A percentile compares a stretch with the other conserved stretches of the same genome.
Conservation (phyloP, 208 protist species). For the Trypanosoma theileri region DNA sequence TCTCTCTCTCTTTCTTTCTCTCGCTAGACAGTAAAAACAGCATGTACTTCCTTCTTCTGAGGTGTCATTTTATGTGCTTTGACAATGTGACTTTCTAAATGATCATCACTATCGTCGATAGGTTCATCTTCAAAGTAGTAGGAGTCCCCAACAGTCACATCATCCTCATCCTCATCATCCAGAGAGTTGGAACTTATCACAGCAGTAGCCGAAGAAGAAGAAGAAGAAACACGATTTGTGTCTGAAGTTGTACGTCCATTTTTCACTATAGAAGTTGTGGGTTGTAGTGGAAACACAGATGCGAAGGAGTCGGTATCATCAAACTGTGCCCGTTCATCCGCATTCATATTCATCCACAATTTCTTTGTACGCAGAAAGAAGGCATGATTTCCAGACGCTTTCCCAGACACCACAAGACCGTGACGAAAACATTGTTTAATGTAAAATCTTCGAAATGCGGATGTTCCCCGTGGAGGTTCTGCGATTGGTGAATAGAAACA, state of each 20-base stretch:
- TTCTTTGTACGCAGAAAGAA: slow-evolving; percentile 67
- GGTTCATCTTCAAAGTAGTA: slow-evolving; percentile 33
- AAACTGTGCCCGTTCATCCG: slow-evolving; percentile 56
- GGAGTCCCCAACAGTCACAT: slow-evolving; percentile 1
- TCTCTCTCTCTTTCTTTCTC: neutral
- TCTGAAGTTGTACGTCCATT: neutral
- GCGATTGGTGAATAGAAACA: slow-evolving; percentile 74
- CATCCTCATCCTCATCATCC: neutral
- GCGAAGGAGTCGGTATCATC: slow-evolving; percentile 44
- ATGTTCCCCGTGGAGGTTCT: slow-evolving; percentile 8
- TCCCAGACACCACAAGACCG: slow-evolving; percentile 43
- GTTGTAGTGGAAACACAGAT: slow-evolving; percentile 49
- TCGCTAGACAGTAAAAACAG: slow-evolving; percentile 16
- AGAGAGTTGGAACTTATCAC: too few relatives aligned
- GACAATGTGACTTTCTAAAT: neutral
- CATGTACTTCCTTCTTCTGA: neutral
- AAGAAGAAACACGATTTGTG: neutral
- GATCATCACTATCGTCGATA: slow-evolving; percentile 20
- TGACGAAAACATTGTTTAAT: slow-evolving; percentile 46
- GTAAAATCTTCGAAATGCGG: slow-evolving; percentile 70
- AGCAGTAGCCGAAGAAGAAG: neutral
- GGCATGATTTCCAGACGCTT: slow-evolving; percentile 43
- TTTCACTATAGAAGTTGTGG: neutral
- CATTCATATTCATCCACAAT: slow-evolving; percentile 53
- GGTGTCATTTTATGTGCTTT: slow-evolving; percentile 3